These are phyloP conservation scores for Teunomyces barrocoloradensis DNA, from an alignment of 805 yeast species.

Conservation along the genomic window DNA sequence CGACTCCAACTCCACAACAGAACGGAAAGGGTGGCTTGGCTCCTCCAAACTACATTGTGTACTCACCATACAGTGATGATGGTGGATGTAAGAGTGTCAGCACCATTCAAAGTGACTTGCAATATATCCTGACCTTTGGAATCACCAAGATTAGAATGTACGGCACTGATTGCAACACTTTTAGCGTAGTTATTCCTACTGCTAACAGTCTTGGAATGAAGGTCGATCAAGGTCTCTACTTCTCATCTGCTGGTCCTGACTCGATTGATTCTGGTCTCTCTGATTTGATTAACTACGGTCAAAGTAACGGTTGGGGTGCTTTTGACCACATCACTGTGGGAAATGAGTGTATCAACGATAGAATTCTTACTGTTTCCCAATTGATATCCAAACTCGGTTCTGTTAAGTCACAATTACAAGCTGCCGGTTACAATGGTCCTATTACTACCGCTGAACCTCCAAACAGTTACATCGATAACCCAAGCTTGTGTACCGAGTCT, in stretches of 20 bases:
- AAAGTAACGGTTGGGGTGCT: slow-evolving; percentile 63
- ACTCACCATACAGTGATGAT: slow-evolving; percentile 74
- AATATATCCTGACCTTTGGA: slow-evolving; percentile 56
- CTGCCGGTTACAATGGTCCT: slow-evolving; percentile 74
- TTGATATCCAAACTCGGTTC: slow-evolving; percentile 61
- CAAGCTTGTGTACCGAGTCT: slow-evolving; percentile 65
- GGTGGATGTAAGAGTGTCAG: slow-evolving; percentile 62
- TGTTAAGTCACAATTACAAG: slow-evolving; percentile 55
- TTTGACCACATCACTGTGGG: slow-evolving; percentile 80
- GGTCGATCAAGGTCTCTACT: slow-evolving; percentile 88
- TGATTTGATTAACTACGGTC: slow-evolving; percentile 48
- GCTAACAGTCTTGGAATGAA: slow-evolving; percentile 58
- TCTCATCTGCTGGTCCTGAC: slow-evolving; percentile 57
- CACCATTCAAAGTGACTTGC: slow-evolving; percentile 58
- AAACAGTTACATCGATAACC: slow-evolving; percentile 59
- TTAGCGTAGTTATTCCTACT: slow-evolving; percentile 62
- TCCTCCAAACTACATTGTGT: slow-evolving; percentile 62
- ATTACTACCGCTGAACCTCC: slow-evolving; percentile 91
- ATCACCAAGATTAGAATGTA: slow-evolving; percentile 70
- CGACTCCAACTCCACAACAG: slow-evolving; percentile 9
- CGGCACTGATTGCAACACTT: slow-evolving; percentile 81
- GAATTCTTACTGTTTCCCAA: slow-evolving; percentile 58
- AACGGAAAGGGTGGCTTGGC: slow-evolving; percentile 18
- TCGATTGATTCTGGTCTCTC: slow-evolving; percentile 62
- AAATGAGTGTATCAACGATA: slow-evolving; percentile 77